Evolutionary conservation across 176 grass and related monocot genomes (phyloP).

Genomic region (Thalia dealbata): DNA sequence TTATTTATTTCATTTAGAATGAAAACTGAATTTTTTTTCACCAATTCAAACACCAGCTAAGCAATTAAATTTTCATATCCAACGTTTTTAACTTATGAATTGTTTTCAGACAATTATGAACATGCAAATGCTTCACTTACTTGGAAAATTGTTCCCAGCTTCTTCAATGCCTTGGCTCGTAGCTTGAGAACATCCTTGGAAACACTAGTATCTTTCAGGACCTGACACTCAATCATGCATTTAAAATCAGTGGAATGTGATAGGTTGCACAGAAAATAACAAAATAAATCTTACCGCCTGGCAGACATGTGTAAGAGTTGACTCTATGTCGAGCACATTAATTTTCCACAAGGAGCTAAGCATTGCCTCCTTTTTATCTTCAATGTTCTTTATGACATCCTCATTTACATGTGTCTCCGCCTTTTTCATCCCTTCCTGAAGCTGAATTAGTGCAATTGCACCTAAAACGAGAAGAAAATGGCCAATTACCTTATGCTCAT

Average conservation of each 20-base stretch:
- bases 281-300: constrained; percentile 49
- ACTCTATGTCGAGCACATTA: constrained; percentile 85
- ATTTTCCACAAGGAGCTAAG: constrained; percentile 90
- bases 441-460: constrained; percentile 66
- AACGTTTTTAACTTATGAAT: background rate
- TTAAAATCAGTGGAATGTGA: background rate
- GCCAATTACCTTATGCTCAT: background rate
- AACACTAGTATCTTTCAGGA: constrained; percentile 61
- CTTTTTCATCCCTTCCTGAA: constrained; percentile 89
- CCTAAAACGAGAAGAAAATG: constrained; percentile 28
- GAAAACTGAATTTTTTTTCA: too few relatives aligned
- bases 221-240: constrained; percentile 30
- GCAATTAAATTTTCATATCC: background rate
- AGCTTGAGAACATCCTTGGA: constrained; percentile 57
- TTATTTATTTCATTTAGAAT: too few relatives aligned
- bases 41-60: too few relatives aligned
- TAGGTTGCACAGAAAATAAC: background rate
- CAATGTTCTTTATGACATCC: constrained; percentile 39
- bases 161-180: constrained; percentile 68
- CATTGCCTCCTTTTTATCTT: constrained; percentile 86
- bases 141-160: constrained; percentile 85
- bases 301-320: constrained; percentile 63
- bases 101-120: background rate
- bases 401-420: constrained; percentile 50
- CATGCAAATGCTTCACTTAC: constrained; percentile 34